These are phyloP conservation scores for Penicillium italicum DNA, from an alignment of 2,329 filamentous ascomycete genomes.

Conservation along the genomic window DNA sequence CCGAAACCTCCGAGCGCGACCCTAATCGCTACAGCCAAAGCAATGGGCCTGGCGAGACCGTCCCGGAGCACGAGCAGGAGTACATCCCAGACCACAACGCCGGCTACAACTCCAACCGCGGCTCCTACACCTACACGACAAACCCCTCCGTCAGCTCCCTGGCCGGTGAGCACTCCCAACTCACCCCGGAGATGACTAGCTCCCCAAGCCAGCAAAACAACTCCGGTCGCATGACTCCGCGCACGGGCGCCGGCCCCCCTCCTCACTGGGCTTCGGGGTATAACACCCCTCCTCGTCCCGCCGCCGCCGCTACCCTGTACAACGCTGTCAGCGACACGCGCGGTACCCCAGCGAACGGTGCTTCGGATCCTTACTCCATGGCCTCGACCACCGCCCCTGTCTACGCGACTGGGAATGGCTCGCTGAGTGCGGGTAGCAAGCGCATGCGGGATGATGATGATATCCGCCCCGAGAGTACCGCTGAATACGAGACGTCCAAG, in stretches of 20 bases:
- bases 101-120: slow-evolving; percentile 67
- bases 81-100: slow-evolving; percentile 79
- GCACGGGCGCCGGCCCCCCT: slow-evolving; percentile 68
- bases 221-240: slow-evolving; percentile 80
- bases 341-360: slow-evolving; percentile 59
- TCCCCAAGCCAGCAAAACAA: slow-evolving; percentile 73
- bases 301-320: slow-evolving; percentile 75
- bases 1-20: slow-evolving; percentile 65
- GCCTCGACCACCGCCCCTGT: slow-evolving; percentile 59
- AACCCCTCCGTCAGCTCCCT: slow-evolving; percentile 64
- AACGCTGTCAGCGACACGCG: slow-evolving; percentile 83
- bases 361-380: slow-evolving; percentile 67
- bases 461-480: slow-evolving; percentile 60
- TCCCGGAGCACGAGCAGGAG: slow-evolving; percentile 68
- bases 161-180: slow-evolving; percentile 68
- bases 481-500: slow-evolving; percentile 62
- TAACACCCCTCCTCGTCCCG: slow-evolving; percentile 70
- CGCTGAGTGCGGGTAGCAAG: slow-evolving; percentile 52
- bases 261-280: slow-evolving; percentile 76
- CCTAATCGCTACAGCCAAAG: slow-evolving; percentile 61
- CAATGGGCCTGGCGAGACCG: slow-evolving; percentile 60
- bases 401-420: slow-evolving; percentile 61
- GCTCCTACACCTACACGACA: slow-evolving; percentile 71
- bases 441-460: slow-evolving; percentile 63
- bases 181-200: slow-evolving; percentile 77